A percentile compares a stretch with the other conserved stretches of the same genome.
These are phyloP conservation scores for Erodium trifolium DNA, from an alignment of 441 rosid species.

Conservation along the genomic window DNA sequence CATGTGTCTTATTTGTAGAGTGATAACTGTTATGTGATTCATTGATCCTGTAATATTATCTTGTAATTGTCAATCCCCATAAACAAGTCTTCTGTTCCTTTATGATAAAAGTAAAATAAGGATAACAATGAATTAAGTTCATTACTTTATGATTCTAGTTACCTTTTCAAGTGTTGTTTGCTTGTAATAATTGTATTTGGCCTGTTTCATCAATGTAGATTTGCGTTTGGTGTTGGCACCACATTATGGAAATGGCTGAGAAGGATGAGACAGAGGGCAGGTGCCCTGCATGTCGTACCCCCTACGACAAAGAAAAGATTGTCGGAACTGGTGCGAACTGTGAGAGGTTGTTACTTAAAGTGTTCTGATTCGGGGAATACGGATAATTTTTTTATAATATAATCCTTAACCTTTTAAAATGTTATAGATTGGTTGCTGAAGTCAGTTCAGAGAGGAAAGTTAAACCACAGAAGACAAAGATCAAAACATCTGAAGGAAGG, in stretches of 20 bases:
- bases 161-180: background rate
- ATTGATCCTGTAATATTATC: background rate
- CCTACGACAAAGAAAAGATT: constrained; percentile 54
- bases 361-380: background rate
- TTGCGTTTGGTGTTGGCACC: constrained; percentile 71
- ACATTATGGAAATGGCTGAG: constrained; percentile 56
- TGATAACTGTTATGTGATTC: background rate
- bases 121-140: background rate
- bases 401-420: background rate
- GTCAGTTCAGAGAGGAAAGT: constrained; percentile 34
- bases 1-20: too few relatives aligned
- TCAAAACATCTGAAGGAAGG: constrained; percentile 45
- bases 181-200: background rate
- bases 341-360: constrained; percentile 32
- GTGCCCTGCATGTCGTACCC: constrained; percentile 53
- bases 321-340: constrained; percentile 41
- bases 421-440: constrained; percentile 40
- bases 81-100: too few relatives aligned
- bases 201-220: constrained; percentile 22
- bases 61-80: too few relatives aligned
- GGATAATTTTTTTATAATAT: too few relatives aligned
- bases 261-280: constrained; percentile 47
- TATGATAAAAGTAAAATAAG: background rate
- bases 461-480: constrained; percentile 43
- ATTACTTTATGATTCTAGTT: background rate